These are phyloP conservation scores for Linnemannia schmuckeri DNA, from an alignment of 192 early-diverging fungal genomes.

Conservation along the genomic window DNA sequence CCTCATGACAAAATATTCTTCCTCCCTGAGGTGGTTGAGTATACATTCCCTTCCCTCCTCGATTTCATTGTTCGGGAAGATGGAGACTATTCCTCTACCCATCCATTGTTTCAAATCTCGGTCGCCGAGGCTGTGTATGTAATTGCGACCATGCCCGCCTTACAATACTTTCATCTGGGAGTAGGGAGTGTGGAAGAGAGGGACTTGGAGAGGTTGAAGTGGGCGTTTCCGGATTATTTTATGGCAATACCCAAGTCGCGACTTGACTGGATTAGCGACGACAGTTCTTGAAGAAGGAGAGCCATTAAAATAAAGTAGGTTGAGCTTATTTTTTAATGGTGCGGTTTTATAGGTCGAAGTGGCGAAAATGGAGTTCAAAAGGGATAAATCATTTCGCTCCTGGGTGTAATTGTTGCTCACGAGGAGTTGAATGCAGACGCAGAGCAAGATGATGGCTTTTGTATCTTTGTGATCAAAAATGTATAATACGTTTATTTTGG, in stretches of 20 bases:
- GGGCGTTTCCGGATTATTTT: not conserved
- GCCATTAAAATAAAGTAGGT: no score
- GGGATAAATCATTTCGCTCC: no score
- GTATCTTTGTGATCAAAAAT: not conserved
- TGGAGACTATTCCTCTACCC: no score
- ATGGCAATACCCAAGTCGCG: not conserved
- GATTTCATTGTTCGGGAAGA: not conserved
- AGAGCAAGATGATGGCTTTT: no score
- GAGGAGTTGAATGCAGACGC: no score
- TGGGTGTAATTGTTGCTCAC: no score
- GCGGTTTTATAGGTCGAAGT: no score
- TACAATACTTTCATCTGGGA: not conserved
- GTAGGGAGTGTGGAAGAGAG: no score
- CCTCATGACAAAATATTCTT: not conserved
- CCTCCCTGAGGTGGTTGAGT: not conserved
- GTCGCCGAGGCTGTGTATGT: not conserved
- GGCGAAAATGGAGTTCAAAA: no score
- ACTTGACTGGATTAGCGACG: not conserved
- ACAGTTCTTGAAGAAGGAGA: no score
- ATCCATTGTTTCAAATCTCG: not conserved
- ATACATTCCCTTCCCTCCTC: not conserved
- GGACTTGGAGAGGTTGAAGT: no score
- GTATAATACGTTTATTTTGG: not conserved
- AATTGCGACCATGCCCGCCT: not conserved
- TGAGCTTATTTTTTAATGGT: no score